Conservation (phyloP, 495 filamentous ascomycete genomes). For the Neurospora discreta region DNA sequence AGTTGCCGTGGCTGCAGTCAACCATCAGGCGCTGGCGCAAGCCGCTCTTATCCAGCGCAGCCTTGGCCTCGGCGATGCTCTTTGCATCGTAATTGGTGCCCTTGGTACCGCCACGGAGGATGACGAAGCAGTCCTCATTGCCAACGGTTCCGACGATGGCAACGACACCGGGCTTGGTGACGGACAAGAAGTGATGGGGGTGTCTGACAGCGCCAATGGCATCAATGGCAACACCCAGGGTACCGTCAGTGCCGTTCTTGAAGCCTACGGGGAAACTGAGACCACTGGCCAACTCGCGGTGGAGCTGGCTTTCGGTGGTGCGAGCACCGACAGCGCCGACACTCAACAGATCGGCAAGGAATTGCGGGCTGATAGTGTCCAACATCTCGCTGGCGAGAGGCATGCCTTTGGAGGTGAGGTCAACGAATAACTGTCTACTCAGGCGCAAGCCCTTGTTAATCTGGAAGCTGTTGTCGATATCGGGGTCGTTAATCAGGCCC, state of each 20-base stretch:
- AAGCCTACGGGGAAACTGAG: slow-evolving; percentile 96
- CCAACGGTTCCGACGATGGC: slow-evolving; percentile 92
- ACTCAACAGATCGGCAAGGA: slow-evolving; percentile 85
- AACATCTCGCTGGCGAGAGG: slow-evolving; percentile 98
- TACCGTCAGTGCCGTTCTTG: slow-evolving; percentile 98
- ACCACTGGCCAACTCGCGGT: slow-evolving; percentile 88
- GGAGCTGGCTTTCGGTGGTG: slow-evolving; percentile 91
- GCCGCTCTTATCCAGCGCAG: slow-evolving; percentile 18
- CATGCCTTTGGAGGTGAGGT: slow-evolving; percentile 90
- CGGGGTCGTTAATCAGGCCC: slow-evolving; percentile 96
- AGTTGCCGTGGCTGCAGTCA: slow-evolving; percentile 96
- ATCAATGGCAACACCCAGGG: slow-evolving; percentile 82
- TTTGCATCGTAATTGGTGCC: slow-evolving; percentile 89
- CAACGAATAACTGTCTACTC: slow-evolving; percentile 85
- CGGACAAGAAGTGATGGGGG: slow-evolving; percentile 95
- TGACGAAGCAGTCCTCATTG: slow-evolving; percentile 98
- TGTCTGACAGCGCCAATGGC: slow-evolving; percentile 90
- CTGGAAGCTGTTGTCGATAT: slow-evolving; percentile 96
- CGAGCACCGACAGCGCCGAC: slow-evolving; percentile 90
- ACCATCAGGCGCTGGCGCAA: slow-evolving; percentile 74
- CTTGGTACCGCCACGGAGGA: slow-evolving; percentile 83
- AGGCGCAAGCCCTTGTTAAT: slow-evolving; percentile 94
- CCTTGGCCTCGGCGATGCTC: slow-evolving; percentile 49
- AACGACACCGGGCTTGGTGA: slow-evolving; percentile 93
- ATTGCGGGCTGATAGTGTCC: slow-evolving; percentile 97